Base-by-base conservation (phyloP, 768 basidiomycete genomes). In the Tricholoma saponaceum region DNA sequence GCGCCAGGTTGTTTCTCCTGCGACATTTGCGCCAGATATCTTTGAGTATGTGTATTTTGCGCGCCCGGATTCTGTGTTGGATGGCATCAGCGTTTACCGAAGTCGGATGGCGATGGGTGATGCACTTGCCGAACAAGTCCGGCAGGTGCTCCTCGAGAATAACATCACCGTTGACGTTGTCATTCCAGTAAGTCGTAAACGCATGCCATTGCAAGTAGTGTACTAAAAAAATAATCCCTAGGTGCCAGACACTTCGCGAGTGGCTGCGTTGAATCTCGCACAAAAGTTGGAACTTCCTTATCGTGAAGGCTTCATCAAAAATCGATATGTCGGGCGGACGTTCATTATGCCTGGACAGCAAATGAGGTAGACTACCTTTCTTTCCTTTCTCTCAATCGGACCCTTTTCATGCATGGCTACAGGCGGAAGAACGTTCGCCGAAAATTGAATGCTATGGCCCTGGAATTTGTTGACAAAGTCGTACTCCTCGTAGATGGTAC, bases 331-430 rank as follows among this genome's bases (percentile, higher is more conserved):
- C 30, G 97, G 95, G 3, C 79, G 97, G 62, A 99, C 97, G 0
- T 99, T 99, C 70, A 98, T 99, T 74, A 99, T 99, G 97, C 96
- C 97, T 7, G 97, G 96, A 22, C 97, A 99, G 69, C 89, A 92
- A 71, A 90, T 93, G 86, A 84, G 95, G 92, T 85, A 66, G 39
- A 60, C 57, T 46, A 10, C 55, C 51, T 50, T 23, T 5, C 14
- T 50, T 16, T 51, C 9, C 8, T 14, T 39, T 25, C 9, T 26
- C 55, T 23, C n/a, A n/a, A n/a, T n/a, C n/a, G n/a, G 18, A 32
- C 16, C 23, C 26, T 55, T 25, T 41, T 60, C 12, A 62, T 26
- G 4, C n/a, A 22, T 51, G 0, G 23, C 7, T 18, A 28, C 64
- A 94, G 94, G 72, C 85, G 81, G 64, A 97, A 95, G 80, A 98